Conservation (phyloP, 1,284 basidiomycete species). For the Termitomyces sp. region DNA sequence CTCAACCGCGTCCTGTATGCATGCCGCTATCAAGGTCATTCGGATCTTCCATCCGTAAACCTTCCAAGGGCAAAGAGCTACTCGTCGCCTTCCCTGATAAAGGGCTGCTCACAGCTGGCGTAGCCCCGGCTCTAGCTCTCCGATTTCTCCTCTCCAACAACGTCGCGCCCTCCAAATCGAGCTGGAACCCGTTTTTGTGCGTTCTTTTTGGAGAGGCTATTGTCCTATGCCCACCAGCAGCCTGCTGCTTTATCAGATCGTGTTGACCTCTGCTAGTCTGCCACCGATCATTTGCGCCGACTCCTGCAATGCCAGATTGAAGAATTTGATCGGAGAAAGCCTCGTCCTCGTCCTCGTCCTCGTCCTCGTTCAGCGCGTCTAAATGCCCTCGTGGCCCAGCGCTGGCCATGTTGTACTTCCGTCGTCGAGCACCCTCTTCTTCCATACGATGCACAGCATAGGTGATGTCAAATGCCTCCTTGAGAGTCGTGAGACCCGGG, state of each 20-base stretch:
- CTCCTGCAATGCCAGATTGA: conserved; percentile 7
- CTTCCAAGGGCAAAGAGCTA: conserved; percentile 31
- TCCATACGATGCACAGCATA: conserved; percentile 99
- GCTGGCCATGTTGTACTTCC: conserved; percentile 73
- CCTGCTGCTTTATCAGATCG: conserved; percentile 35
- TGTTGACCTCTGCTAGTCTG: conserved; percentile 70
- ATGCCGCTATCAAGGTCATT: conserved; percentile 6
- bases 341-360: conserved; percentile 81
- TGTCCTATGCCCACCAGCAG: conserved; percentile 1
- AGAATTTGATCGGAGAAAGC: conserved; percentile 40
- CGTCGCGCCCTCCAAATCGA: conserved; percentile 82
- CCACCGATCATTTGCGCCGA: conserved; percentile 30
- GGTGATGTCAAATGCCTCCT: conserved; percentile 98
- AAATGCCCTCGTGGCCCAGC: conserved; percentile 81
- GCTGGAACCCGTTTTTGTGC: conserved; percentile 56
- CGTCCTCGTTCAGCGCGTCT: conserved; percentile 88
- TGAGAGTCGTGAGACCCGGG: conserved; percentile 87
- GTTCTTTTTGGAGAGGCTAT: conserved; percentile 23
- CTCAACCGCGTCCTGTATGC: not conserved
- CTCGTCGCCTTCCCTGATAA: conserved; percentile 30
- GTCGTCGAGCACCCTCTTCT: conserved; percentile 87
- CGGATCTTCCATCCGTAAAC: conserved; percentile 25
- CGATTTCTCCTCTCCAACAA: conserved; percentile 71
- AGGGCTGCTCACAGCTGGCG: conserved; percentile 33
- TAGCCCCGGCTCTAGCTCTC: conserved; percentile 24